phyloP scores from a whole-genome alignment of 306 rosid genomes.

The Spatholobus suberectus region DNA sequence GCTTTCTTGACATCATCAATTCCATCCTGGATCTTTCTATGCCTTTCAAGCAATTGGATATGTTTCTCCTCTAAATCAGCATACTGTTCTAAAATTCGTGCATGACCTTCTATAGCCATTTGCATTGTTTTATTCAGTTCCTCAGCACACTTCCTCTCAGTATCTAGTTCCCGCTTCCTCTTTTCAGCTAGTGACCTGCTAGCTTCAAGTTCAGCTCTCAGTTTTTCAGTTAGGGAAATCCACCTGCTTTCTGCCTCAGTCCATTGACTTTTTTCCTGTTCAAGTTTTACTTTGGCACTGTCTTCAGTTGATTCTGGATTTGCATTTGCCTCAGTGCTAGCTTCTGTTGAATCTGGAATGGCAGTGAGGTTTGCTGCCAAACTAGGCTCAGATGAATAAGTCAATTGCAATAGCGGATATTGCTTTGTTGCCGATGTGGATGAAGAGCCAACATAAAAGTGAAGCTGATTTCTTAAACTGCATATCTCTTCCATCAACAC shows the following conservation, averaged over 20 bases:
- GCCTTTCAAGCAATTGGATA: slow-evolving; percentile 79
- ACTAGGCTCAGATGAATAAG: slow-evolving; percentile 55
- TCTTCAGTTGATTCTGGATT: slow-evolving; percentile 62
- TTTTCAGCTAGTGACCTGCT: slow-evolving; percentile 66
- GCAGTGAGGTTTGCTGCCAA: slow-evolving; percentile 53
- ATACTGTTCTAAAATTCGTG: slow-evolving; percentile 78
- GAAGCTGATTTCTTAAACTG: slow-evolving; percentile 79
- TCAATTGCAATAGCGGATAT: slow-evolving; percentile 58
- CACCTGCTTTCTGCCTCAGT: slow-evolving; percentile 77
- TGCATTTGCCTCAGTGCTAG: slow-evolving; percentile 47
- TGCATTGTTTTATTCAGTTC: slow-evolving; percentile 86
- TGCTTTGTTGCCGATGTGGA: slow-evolving; percentile 54
- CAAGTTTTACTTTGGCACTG: slow-evolving; percentile 59
- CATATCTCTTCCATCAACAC: slow-evolving; percentile 91
- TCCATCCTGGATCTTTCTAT: slow-evolving; percentile 80
- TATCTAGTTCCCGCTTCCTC: slow-evolving; percentile 70
- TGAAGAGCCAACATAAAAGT: slow-evolving; percentile 68
- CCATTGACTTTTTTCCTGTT: slow-evolving; percentile 72
- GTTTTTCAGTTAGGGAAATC: slow-evolving; percentile 81
- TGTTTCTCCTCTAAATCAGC: slow-evolving; percentile 95
- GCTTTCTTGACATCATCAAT: slow-evolving; percentile 79
- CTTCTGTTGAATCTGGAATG: slow-evolving; percentile 58
- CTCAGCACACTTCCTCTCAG: slow-evolving; percentile 74
- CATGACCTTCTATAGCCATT: slow-evolving; percentile 78
- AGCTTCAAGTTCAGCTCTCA: slow-evolving; percentile 81